A percentile compares a stretch with the other conserved stretches of the same genome.
phyloP scores from a whole-genome alignment of 2,329 filamentous ascomycete genomes.

The Pyrenophora seminiperda region DNA sequence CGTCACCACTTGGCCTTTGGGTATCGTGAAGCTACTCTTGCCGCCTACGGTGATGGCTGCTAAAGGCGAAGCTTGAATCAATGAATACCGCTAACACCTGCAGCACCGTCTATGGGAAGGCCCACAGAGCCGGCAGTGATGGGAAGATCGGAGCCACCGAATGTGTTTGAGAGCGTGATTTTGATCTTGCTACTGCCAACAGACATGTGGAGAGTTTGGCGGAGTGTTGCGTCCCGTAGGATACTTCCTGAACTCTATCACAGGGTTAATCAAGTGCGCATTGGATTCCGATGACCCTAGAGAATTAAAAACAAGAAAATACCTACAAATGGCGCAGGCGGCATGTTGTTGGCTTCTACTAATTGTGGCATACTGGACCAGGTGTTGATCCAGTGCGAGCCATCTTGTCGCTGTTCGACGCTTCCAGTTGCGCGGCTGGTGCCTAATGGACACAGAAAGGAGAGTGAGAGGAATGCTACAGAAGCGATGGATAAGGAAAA shows the following conservation, averaged over 20 bases:
- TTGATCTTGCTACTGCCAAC: constrained; percentile 63
- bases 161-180: constrained; percentile 68
- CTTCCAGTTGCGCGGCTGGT: constrained; percentile 7
- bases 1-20: constrained; percentile 61
- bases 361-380: constrained; percentile 71
- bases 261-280: neutral
- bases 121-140: constrained; percentile 65
- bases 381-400: constrained; percentile 64
- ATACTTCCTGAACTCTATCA: constrained; percentile 59
- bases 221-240: constrained; percentile 67
- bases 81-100: constrained; percentile 61
- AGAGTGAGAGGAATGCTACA: neutral
- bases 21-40: constrained; percentile 55
- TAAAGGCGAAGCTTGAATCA: constrained; percentile 64
- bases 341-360: constrained; percentile 66
- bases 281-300: constrained; percentile 18
- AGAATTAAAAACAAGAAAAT: neutral
- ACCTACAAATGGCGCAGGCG: constrained; percentile 60
- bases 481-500: neutral
- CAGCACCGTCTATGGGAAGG: constrained; percentile 58
- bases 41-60: constrained; percentile 64
- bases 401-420: constrained; percentile 26
- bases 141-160: constrained; percentile 64
- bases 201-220: constrained; percentile 68
- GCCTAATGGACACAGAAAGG: neutral